These are phyloP conservation scores for Gleditsia sinensis DNA, from an alignment of 306 rosid species.

Conservation along the genomic window DNA sequence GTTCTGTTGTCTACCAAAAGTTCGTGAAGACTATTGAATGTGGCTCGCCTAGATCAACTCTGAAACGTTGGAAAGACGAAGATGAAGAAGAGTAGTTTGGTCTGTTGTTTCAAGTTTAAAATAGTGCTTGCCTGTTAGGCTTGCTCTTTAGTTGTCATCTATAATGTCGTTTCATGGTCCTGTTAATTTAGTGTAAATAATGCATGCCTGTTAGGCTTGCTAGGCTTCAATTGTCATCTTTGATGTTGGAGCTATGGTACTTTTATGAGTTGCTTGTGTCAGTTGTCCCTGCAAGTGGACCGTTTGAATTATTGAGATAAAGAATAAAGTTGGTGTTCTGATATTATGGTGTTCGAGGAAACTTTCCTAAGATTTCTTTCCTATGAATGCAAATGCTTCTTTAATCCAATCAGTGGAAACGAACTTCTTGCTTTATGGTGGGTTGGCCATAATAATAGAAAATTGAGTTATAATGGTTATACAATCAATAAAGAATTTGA, in stretches of 20 bases:
- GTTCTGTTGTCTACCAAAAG: constrained; percentile 56
- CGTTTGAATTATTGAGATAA: too few species aligned
- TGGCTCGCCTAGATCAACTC: constrained; percentile 73
- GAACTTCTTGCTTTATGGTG: too few species aligned
- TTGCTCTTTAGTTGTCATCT: background rate
- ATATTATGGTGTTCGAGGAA: too few species aligned
- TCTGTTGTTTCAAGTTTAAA: background rate
- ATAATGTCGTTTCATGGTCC: background rate
- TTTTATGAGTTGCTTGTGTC: background rate
- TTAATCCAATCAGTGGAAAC: too few species aligned
- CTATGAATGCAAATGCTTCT: too few species aligned
- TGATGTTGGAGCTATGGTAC: background rate
- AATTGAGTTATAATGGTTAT: too few species aligned
- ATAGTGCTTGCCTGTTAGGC: constrained; percentile 28
- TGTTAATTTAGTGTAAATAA: background rate
- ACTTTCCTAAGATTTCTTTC: too few species aligned
- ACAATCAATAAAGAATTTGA: too few species aligned
- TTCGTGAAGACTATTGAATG: constrained; percentile 40
- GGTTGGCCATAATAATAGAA: too few species aligned
- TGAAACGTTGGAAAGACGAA: constrained; percentile 72
- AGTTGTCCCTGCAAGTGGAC: background rate
- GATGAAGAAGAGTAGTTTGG: constrained; percentile 55
- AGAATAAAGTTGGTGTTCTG: too few species aligned
- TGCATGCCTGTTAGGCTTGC: background rate
- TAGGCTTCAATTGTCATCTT: background rate